Base-by-base conservation (phyloP, 1,284 basidiomycete genomes). In the Mixia osmundae region DNA sequence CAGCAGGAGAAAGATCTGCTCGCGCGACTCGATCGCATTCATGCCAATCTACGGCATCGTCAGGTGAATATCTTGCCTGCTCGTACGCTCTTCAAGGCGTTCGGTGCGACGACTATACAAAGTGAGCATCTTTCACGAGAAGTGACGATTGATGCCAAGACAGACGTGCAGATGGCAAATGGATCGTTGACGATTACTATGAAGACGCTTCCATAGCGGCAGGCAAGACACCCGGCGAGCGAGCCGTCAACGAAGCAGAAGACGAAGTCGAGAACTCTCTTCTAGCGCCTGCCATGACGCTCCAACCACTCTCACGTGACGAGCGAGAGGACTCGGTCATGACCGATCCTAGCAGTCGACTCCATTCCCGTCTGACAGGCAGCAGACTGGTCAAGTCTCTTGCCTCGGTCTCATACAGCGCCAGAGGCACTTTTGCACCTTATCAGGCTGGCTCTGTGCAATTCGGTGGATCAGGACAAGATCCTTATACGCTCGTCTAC, bases 111-210 rank as follows among this genome's bases (percentile, higher is more conserved):
- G 49, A 77, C 77, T 62, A 64, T 97, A 36, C 61, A 76, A 43
- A 72, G 85, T 83, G 41, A 45, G 71, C 60, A 8, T 25, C 14
- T 3, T 33, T 2, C 11, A 3, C 2, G 9, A n/a, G 23, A 18
- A 16, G 14, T 19, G 30, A 22, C 28, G 5, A 32, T 20, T 28
- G 11, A 7, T 25, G 15, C 14, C 18, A 9, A 29, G 3, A 26
- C 14, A n/a, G n/a, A n/a, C n/a, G 26, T 39, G 6, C 43, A 87
- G 83, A 80, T 35, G 89, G 87, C 3, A 67, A 70, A 50, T 82
- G 79, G 69, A 73, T 95, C 3, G 67, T 70, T 14, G 89, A 97
- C 53, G 89, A 97, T 59, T 97, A 97, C 57, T 82, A 83, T 58
- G 50, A 54, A 40, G 44, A 44, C 24, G 44, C 49, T 16, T 36